phyloP scores from a whole-genome alignment of 164 flowering plant genomes.

The Umbilicus rupestris region DNA sequence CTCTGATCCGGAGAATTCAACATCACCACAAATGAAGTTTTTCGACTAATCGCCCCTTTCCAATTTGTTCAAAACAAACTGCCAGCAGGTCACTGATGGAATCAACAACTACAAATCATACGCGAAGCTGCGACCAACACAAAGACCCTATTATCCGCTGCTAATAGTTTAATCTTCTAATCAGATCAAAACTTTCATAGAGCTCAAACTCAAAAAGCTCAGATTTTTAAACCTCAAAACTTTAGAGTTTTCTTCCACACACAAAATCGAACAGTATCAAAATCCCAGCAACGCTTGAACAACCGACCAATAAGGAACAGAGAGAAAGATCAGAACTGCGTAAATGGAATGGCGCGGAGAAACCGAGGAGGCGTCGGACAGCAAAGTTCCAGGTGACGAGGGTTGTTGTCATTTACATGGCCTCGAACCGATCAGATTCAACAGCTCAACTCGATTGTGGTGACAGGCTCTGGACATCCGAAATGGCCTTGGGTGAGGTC shows the following conservation, averaged over 20 bases:
- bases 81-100: background rate
- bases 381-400: background rate
- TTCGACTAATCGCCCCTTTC: no score
- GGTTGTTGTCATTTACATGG: background rate
- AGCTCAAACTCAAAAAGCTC: background rate
- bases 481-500: no score
- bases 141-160: background rate
- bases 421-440: no score
- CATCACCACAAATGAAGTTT: no score
- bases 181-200: background rate
- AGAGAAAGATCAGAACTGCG: background rate
- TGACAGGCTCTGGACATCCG: no score
- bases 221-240: background rate
- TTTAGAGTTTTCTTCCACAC: background rate
- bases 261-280: background rate
- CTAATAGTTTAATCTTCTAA: background rate
- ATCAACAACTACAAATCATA: background rate
- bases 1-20: no score
- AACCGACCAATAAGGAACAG: background rate
- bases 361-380: background rate
- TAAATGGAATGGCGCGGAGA: background rate
- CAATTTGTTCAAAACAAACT: background rate
- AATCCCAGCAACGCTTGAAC: background rate
- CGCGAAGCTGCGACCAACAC: background rate
- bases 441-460: no score